Conservation (phyloP, 257 asterid species). For the Cinchona pubescens region DNA sequence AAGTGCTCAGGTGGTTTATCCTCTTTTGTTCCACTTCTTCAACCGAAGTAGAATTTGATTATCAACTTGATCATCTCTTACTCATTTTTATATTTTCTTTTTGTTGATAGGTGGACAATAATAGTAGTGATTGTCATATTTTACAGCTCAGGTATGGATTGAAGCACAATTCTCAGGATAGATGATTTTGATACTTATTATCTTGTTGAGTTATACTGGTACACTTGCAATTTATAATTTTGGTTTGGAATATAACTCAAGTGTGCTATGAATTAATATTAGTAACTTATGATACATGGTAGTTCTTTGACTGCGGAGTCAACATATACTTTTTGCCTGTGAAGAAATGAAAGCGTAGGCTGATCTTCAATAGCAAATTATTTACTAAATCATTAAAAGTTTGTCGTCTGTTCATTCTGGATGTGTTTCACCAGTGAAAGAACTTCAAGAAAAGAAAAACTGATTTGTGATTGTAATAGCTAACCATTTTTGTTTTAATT, state of each 20-base stretch:
- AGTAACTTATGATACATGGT: not conserved
- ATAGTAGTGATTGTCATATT: conserved; percentile 80
- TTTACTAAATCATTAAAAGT: not conserved
- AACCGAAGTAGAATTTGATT: conserved; percentile 12
- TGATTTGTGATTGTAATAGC: no score
- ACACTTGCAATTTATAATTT: not conserved
- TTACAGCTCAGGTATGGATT: conserved; percentile 93
- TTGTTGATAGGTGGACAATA: conserved; percentile 59
- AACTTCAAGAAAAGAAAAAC: no score
- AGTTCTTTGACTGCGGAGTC: not conserved
- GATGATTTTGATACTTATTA: no score
- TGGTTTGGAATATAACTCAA: not conserved
- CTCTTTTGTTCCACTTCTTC: not conserved
- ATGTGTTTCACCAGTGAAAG: no score
- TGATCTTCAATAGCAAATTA: not conserved
- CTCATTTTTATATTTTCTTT: no score
- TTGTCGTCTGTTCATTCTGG: not conserved
- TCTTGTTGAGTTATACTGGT: not conserved
- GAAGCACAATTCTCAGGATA: no score
- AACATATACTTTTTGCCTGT: not conserved
- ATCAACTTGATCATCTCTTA: conserved; percentile 18
- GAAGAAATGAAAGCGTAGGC: not conserved
- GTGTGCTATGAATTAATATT: not conserved
- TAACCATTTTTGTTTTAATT: no score
- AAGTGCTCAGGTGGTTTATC: conserved; percentile 61